Percentiles rank a stretch among this genome's conserved stretches.
phyloP scores from a whole-genome alignment of 495 filamentous ascomycete genomes.

The Neurospora sp. region DNA sequence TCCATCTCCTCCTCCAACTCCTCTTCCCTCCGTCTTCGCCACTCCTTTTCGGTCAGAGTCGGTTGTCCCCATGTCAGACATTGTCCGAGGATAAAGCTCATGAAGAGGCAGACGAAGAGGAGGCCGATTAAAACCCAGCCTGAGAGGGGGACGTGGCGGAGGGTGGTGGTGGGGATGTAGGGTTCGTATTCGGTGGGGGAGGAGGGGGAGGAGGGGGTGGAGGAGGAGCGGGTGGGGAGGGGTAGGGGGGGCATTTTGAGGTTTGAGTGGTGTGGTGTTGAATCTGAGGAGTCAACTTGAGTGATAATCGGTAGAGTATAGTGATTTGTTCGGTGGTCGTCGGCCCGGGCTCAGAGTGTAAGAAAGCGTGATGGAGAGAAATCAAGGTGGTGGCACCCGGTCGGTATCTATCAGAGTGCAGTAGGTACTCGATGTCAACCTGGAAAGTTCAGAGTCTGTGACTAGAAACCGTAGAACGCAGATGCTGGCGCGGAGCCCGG shows the following conservation, averaged over 20 bases:
- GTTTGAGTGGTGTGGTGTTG: too few species aligned
- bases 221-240: too few species aligned
- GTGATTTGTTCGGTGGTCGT: too few species aligned
- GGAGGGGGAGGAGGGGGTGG: neutral
- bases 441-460: neutral
- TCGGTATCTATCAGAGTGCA: neutral
- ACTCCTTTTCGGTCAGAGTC: neutral
- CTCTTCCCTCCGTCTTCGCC: neutral
- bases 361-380: too few species aligned
- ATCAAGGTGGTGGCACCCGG: too few species aligned
- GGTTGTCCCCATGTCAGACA: neutral
- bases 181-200: neutral
- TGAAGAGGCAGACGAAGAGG: neutral
- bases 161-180: neutral
- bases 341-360: too few species aligned
- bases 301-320: too few species aligned
- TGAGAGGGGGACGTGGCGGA: neutral
- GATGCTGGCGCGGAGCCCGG: neutral
- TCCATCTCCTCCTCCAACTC: neutral
- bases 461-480: neutral
- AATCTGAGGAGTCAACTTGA: too few species aligned
- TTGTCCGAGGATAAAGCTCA: neutral
- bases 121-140: neutral
- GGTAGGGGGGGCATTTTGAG: too few species aligned
- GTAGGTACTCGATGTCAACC: neutral